These are phyloP conservation scores for Lentinula boryana DNA, from an alignment of 768 basidiomycete species.

Conservation along the genomic window DNA sequence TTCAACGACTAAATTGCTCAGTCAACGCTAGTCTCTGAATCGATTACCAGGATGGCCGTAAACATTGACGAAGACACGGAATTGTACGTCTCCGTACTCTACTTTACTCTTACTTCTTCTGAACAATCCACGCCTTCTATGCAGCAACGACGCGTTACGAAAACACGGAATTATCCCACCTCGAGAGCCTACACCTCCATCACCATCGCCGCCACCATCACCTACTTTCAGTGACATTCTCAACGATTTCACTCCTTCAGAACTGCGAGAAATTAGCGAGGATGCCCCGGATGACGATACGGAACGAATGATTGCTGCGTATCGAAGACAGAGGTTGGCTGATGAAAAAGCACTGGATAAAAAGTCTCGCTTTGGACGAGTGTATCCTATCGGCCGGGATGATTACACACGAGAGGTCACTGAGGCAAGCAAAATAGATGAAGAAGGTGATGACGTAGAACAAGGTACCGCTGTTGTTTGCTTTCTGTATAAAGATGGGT, in stretches of 20 bases:
- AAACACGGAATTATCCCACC: slow-evolving; percentile 90
- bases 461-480: slow-evolving; percentile 91
- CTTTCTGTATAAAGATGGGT: slow-evolving; percentile 95
- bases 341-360: slow-evolving; percentile 55
- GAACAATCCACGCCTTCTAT: not conserved
- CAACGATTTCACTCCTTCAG: slow-evolving; percentile 52
- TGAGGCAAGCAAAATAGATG: slow-evolving; percentile 74
- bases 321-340: slow-evolving; percentile 56
- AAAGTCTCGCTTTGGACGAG: slow-evolving; percentile 70
- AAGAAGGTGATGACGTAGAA: slow-evolving; percentile 58
- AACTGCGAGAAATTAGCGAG: slow-evolving; percentile 65
- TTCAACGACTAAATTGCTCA: no score
- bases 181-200: slow-evolving; percentile 55
- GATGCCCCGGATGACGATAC: slow-evolving; percentile 73
- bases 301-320: slow-evolving; percentile 64
- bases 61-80: slow-evolving; percentile 93
- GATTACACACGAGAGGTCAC: slow-evolving; percentile 96
- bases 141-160: slow-evolving; percentile 90
- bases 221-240: slow-evolving; percentile 66
- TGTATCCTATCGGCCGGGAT: slow-evolving; percentile 86
- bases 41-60: slow-evolving; percentile 41
- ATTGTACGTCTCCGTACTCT: slow-evolving; percentile 56
- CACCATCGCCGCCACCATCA: slow-evolving; percentile 79
- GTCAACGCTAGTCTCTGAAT: not conserved
- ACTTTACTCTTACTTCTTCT: not conserved